Evolutionary conservation across 2,329 filamentous ascomycete species (phyloP).

Genomic region (Cryoendolithus antarcticus): DNA sequence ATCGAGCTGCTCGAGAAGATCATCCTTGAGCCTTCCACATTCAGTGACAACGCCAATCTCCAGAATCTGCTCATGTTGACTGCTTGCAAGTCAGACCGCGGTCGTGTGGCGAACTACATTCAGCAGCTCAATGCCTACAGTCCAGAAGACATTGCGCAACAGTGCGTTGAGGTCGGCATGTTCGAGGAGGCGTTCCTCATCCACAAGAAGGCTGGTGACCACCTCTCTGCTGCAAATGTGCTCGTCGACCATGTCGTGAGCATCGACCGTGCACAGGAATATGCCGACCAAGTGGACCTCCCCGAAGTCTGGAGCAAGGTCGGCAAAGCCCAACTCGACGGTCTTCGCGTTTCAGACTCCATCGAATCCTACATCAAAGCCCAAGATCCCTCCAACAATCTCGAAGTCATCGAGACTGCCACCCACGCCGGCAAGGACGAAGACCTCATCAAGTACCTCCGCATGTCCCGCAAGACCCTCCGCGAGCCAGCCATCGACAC

Average conservation of each 20-base stretch:
- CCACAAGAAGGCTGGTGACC: slow-evolving; percentile 93
- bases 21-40: slow-evolving; percentile 95
- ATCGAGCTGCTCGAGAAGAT: slow-evolving; percentile 99
- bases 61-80: slow-evolving; percentile 96
- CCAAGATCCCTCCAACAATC: slow-evolving; percentile 81
- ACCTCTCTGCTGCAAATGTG: slow-evolving; percentile 75
- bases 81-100: slow-evolving; percentile 91
- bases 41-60: slow-evolving; percentile 92
- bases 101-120: slow-evolving; percentile 90
- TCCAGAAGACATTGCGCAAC: slow-evolving; percentile 79
- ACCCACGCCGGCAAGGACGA: slow-evolving; percentile 95
- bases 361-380: slow-evolving; percentile 98
- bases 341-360: slow-evolving; percentile 78
- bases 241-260: slow-evolving; percentile 94
- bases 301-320: slow-evolving; percentile 98
- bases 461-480: slow-evolving; percentile 94
- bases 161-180: slow-evolving; percentile 89
- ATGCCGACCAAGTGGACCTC: slow-evolving; percentile 84
- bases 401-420: slow-evolving; percentile 90
- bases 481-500: slow-evolving; percentile 92
- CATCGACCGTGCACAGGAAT: slow-evolving; percentile 92
- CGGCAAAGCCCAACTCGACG: slow-evolving; percentile 93
- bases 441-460: slow-evolving; percentile 89
- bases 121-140: slow-evolving; percentile 82
- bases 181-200: slow-evolving; percentile 97